Conservation (phyloP, 192 early-diverging fungal genomes). For the Backusella westeae region DNA sequence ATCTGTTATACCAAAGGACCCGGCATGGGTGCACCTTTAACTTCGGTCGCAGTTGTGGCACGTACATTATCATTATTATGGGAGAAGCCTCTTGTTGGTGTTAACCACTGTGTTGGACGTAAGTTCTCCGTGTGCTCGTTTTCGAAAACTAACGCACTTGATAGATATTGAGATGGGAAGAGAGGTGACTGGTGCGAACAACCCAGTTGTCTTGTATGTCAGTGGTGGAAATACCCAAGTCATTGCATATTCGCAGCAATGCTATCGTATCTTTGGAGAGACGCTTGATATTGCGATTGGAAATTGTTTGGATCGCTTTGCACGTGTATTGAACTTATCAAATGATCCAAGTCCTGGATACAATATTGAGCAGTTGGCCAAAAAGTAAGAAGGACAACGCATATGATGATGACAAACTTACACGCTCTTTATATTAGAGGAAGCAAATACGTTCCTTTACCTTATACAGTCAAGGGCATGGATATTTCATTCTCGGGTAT, state of each 20-base stretch:
- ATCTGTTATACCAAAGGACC: slow-evolving; percentile 98
- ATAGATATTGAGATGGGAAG: slow-evolving; percentile 98
- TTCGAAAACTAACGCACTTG: not conserved
- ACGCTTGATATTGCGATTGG: slow-evolving; percentile 98
- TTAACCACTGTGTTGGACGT: slow-evolving; percentile 98
- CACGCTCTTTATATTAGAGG: slow-evolving; percentile 53
- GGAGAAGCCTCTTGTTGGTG: slow-evolving; percentile 89
- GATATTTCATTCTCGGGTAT: slow-evolving; percentile 98
- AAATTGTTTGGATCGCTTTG: slow-evolving; percentile 98
- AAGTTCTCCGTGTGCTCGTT: slow-evolving; percentile 22
- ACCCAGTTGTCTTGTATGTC: slow-evolving; percentile 97
- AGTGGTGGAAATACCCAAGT: slow-evolving; percentile 99
- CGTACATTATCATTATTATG: slow-evolving; percentile 91
- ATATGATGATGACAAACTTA: slow-evolving; percentile 3
- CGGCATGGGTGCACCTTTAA: slow-evolving; percentile 97
- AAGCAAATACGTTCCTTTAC: slow-evolving; percentile 80
- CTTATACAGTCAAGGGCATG: slow-evolving; percentile 99
- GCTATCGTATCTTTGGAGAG: slow-evolving; percentile 97
- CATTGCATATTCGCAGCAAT: slow-evolving; percentile 92
- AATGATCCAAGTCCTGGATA: slow-evolving; percentile 98
- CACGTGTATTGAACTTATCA: slow-evolving; percentile 85
- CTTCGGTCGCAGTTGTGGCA: slow-evolving; percentile 87
- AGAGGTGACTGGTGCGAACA: slow-evolving; percentile 89
- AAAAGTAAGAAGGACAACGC: slow-evolving; percentile 53
- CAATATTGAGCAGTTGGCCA: slow-evolving; percentile 96